These are phyloP conservation scores for Aureobasidium sp. DNA, from an alignment of 2,329 filamentous ascomycete genomes.

Conservation along the genomic window DNA sequence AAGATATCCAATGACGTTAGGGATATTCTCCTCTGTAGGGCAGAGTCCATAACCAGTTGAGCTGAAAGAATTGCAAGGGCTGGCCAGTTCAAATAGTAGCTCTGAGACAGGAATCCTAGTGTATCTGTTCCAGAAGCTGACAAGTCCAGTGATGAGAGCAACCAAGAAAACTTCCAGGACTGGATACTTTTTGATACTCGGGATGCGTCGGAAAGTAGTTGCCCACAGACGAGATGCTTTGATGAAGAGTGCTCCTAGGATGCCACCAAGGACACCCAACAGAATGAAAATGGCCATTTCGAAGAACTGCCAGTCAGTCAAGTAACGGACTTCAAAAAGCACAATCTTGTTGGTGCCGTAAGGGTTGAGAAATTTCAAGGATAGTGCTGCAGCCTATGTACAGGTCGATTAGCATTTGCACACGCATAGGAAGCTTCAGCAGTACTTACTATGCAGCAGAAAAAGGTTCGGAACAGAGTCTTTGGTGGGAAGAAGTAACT, in stretches of 20 bases:
- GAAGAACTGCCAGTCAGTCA: conserved; percentile 88
- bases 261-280: conserved; percentile 78
- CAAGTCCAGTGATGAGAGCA: conserved; percentile 70
- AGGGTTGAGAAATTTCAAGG: conserved; percentile 88
- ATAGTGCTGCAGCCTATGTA: conserved; percentile 61
- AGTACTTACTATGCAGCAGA: conserved; percentile 75
- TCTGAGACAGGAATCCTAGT: conserved; percentile 86
- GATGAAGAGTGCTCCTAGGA: conserved; percentile 85
- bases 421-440: not conserved
- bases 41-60: conserved; percentile 68
- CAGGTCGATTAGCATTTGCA: not conserved
- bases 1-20: conserved; percentile 62
- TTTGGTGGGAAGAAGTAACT: conserved; percentile 97
- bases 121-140: conserved; percentile 89
- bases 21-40: conserved; percentile 67
- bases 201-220: conserved; percentile 72
- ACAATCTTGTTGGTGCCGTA: conserved; percentile 97
- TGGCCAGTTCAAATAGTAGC: conserved; percentile 80
- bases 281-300: conserved; percentile 78
- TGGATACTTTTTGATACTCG: conserved; percentile 71
- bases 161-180: conserved; percentile 83
- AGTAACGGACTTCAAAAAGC: conserved; percentile 86
- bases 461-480: conserved; percentile 94
- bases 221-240: conserved; percentile 92
- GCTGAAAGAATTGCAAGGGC: conserved; percentile 69